These are phyloP conservation scores for Saxispiralis lemnorum DNA, from an alignment of 495 filamentous ascomycete genomes.

Conservation along the genomic window DNA sequence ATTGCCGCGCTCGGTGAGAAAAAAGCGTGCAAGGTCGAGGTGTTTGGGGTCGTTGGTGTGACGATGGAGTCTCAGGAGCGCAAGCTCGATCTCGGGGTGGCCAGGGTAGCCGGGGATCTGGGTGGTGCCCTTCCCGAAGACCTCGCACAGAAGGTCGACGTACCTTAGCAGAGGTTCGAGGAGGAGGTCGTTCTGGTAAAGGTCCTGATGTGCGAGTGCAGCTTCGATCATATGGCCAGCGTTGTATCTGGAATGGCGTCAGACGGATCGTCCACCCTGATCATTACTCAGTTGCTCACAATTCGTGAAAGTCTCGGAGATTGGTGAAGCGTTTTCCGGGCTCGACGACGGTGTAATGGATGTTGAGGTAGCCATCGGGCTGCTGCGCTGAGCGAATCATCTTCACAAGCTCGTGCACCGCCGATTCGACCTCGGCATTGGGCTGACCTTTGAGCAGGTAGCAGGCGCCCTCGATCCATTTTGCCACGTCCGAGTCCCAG, in stretches of 20 bases:
- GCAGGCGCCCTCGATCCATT: constrained; percentile 44
- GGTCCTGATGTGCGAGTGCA: constrained; percentile 34
- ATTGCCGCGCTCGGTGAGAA: constrained; percentile 41
- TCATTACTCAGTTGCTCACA: constrained; percentile 29
- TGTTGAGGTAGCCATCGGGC: constrained; percentile 40
- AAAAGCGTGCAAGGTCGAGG: constrained; percentile 35
- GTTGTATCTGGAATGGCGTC: constrained; percentile 29
- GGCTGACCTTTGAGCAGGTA: constrained; percentile 34
- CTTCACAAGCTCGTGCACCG: constrained; percentile 35
- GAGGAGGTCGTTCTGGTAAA: constrained; percentile 33
- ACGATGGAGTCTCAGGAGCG: constrained; percentile 36
- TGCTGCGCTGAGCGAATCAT: constrained; percentile 39
- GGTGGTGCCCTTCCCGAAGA: constrained; percentile 31
- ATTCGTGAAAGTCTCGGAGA: constrained; percentile 41
- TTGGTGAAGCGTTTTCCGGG: constrained; percentile 37
- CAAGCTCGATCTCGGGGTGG: constrained; percentile 44
- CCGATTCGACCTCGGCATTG: constrained; percentile 30
- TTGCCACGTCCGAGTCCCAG: constrained; percentile 44
- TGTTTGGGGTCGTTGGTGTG: constrained; percentile 29
- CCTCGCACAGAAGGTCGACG: constrained; percentile 32
- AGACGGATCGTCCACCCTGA: too few relatives aligned
- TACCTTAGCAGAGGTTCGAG: constrained; percentile 36
- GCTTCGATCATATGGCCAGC: constrained; percentile 45
- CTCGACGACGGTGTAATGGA: constrained; percentile 39
- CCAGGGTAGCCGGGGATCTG: constrained; percentile 40